These are phyloP conservation scores for Syzygium malaccense DNA, from an alignment of 441 rosid genomes.

Conservation along the genomic window DNA sequence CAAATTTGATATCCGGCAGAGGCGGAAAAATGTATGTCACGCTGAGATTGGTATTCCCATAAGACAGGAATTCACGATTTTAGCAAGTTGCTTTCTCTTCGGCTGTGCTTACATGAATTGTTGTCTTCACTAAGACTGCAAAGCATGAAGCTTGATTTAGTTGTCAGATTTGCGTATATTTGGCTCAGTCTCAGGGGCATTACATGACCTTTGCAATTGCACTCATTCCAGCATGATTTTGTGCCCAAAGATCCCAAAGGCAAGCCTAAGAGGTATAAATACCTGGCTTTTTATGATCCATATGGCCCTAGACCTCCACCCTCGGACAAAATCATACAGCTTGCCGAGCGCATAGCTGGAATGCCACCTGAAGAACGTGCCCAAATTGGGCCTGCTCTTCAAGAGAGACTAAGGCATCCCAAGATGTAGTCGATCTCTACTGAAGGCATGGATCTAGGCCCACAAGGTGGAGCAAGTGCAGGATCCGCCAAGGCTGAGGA, in stretches of 20 bases:
- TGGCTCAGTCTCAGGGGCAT: slow-evolving; percentile 13
- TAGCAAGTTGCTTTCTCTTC: neutral
- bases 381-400: slow-evolving; percentile 50
- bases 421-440: slow-evolving; percentile 38
- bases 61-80: neutral
- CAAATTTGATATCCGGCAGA: neutral
- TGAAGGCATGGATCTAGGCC: slow-evolving; percentile 39
- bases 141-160: slow-evolving; percentile 36
- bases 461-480: slow-evolving; percentile 26
- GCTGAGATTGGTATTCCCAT: neutral
- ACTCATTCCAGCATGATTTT: slow-evolving; percentile 52
- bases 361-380: slow-evolving; percentile 46
- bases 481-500: slow-evolving; percentile 33
- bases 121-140: neutral
- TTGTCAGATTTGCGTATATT: slow-evolving; percentile 20
- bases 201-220: slow-evolving; percentile 35
- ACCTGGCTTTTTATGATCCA: slow-evolving; percentile 51
- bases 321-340: slow-evolving; percentile 41
- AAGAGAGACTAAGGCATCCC: slow-evolving; percentile 34
- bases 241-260: slow-evolving; percentile 46
- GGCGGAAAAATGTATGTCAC: rapidly evolving
- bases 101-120: neutral
- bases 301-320: slow-evolving; percentile 69
- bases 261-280: slow-evolving; percentile 49
- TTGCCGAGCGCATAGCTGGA: slow-evolving; percentile 63